phyloP scores from a whole-genome alignment of 371 early-diverging fungal species.

The Rhizopus arrhizus region DNA sequence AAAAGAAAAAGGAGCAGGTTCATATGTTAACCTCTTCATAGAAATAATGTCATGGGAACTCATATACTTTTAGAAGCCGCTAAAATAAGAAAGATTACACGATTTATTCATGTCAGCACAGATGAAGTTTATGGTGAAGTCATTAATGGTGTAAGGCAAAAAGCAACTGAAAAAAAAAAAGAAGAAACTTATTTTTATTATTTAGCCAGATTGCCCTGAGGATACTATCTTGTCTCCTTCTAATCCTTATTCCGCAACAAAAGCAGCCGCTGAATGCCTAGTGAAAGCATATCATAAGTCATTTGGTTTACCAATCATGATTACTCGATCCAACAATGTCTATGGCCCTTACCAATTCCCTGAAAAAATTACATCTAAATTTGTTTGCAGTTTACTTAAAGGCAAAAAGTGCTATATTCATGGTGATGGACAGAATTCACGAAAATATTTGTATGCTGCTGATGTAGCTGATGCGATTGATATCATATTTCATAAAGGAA shows the following conservation, averaged over 20 bases:
- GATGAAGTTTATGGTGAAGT: constrained; percentile 91
- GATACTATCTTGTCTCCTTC: constrained; percentile 74
- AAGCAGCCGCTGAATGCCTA: constrained; percentile 87
- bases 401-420: constrained; percentile 73
- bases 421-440: constrained; percentile 78
- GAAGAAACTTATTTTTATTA: not conserved
- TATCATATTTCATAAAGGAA: constrained; percentile 67
- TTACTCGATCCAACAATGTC: constrained; percentile 85
- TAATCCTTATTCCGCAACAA: constrained; percentile 89
- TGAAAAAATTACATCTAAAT: constrained; percentile 88
- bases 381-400: constrained; percentile 72
- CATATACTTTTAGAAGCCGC: constrained; percentile 87
- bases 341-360: constrained; percentile 89
- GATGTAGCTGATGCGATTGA: constrained; percentile 81
- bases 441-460: constrained; percentile 79
- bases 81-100: constrained; percentile 52
- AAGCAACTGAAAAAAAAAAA: too few species aligned
- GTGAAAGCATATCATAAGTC: constrained; percentile 82
- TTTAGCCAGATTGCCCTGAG: constrained; percentile 70
- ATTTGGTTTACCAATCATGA: constrained; percentile 80
- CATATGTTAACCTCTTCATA: constrained; percentile 12
- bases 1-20: not conserved
- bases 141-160: constrained; percentile 48
- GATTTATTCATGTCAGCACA: constrained; percentile 83
- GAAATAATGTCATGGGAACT: constrained; percentile 85